These are phyloP conservation scores for Corylus avellana DNA, from an alignment of 306 rosid genomes.

Conservation along the genomic window DNA sequence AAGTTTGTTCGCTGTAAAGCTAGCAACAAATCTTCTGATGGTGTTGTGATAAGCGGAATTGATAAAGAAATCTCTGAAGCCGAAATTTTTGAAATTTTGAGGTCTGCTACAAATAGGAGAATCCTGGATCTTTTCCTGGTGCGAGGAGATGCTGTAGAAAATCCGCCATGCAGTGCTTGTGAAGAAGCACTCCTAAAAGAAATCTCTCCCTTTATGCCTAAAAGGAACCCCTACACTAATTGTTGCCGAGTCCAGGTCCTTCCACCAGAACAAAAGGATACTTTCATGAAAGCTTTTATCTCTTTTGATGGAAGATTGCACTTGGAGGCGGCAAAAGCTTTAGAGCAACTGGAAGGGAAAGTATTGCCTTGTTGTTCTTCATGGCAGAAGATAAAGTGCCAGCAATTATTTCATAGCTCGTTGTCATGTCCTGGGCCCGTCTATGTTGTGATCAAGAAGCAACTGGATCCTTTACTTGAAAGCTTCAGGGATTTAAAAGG, in stretches of 20 bases:
- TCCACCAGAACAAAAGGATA: slow-evolving; percentile 61
- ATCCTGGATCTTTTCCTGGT: slow-evolving; percentile 71
- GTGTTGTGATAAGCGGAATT: slow-evolving; percentile 52
- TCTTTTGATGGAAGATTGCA: slow-evolving; percentile 91
- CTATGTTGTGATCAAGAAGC: slow-evolving; percentile 56
- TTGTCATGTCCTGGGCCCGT: slow-evolving; percentile 63
- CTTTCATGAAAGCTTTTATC: slow-evolving; percentile 66
- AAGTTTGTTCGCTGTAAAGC: slow-evolving; percentile 54
- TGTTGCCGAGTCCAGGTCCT: slow-evolving; percentile 71
- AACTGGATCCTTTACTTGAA: slow-evolving; percentile 54
- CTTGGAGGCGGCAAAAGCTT: slow-evolving; percentile 90
- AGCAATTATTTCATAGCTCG: slow-evolving; percentile 73
- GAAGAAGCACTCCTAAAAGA: slow-evolving; percentile 76
- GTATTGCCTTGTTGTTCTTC: slow-evolving; percentile 69
- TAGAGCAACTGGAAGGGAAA: slow-evolving; percentile 82
- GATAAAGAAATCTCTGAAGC: slow-evolving; percentile 62
- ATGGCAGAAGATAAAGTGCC: slow-evolving; percentile 93
- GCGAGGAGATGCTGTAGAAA: slow-evolving; percentile 67
- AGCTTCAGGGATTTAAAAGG: slow-evolving; percentile 53
- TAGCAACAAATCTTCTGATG: slow-evolving; percentile 42
- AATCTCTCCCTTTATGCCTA: slow-evolving; percentile 71
- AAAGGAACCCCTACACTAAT: slow-evolving; percentile 42
- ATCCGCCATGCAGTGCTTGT: slow-evolving; percentile 58
- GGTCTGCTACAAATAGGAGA: slow-evolving; percentile 59
- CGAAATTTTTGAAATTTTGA: slow-evolving; percentile 60